Evolutionary conservation across 257 asterid genomes (phyloP).

Genomic region (Gentiana dahurica): DNA sequence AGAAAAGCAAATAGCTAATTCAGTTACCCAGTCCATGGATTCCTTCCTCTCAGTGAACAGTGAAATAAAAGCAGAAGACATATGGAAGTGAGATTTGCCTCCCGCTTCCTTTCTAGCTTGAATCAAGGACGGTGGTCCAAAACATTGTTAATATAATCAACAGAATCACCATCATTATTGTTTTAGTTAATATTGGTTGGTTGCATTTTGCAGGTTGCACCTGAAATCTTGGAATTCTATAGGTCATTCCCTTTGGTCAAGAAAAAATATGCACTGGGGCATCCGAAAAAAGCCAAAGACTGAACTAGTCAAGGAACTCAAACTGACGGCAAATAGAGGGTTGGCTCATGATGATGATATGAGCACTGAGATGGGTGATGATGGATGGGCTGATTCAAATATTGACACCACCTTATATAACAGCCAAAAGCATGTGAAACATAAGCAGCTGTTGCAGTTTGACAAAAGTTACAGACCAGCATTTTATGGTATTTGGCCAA

Average conservation of each 20-base stretch:
- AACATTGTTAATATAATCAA: too few species aligned
- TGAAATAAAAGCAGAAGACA: conserved; percentile 28
- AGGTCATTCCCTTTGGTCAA: conserved; percentile 31
- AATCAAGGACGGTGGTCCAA: not conserved
- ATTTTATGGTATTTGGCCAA: conserved; percentile 80
- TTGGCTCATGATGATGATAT: conserved; percentile 36
- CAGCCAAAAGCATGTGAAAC: conserved; percentile 19
- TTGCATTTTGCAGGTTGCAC: conserved; percentile 47
- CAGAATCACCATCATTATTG: too few species aligned
- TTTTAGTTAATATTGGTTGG: not conserved
- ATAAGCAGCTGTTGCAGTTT: conserved; percentile 74
- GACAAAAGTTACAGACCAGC: conserved; percentile 92
- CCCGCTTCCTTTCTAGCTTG: conserved; percentile 8
- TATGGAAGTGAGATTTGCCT: conserved; percentile 50
- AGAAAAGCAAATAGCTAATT: conserved; percentile 26
- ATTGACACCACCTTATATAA: conserved; percentile 19
- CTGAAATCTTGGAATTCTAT: conserved; percentile 44
- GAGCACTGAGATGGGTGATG: conserved; percentile 37
- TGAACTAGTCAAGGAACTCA: conserved; percentile 68
- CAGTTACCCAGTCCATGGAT: conserved; percentile 64
- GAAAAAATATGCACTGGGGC: conserved; percentile 54
- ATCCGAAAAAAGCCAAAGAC: conserved; percentile 70
- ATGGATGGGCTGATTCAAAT: conserved; percentile 41
- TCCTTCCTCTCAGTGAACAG: conserved; percentile 32
- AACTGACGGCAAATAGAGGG: conserved; percentile 57